A percentile compares a stretch with the other conserved stretches of the same genome.
phyloP scores from a whole-genome alignment of 2,329 filamentous ascomycete species.

The Cercospora zeina region DNA sequence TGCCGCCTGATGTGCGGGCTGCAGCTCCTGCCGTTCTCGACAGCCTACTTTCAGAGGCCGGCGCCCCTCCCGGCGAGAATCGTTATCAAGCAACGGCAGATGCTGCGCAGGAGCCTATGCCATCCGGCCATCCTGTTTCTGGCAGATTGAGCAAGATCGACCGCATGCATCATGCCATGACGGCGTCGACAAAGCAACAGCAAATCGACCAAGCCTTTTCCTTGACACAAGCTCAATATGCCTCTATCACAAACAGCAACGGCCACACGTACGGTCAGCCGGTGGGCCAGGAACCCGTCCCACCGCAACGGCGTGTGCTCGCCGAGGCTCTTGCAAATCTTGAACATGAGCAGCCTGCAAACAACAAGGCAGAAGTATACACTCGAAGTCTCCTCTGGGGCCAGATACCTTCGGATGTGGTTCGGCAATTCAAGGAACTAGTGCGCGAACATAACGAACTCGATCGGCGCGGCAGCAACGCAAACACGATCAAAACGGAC shows the following conservation, averaged over 20 bases:
- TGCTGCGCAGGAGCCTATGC: conserved; percentile 30
- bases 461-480: conserved; percentile 31
- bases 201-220: conserved; percentile 85
- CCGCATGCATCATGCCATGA: conserved; percentile 50
- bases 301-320: conserved; percentile 64
- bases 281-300: conserved; percentile 28
- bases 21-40: conserved; percentile 76
- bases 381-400: conserved; percentile 92
- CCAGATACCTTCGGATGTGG: conserved; percentile 86
- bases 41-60: conserved; percentile 56
- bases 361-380: conserved; percentile 76
- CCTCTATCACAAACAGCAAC: conserved; percentile 69
- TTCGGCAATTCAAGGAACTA: conserved; percentile 89
- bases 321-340: conserved; percentile 79
- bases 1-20: conserved; percentile 77
- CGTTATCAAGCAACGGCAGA: conserved; percentile 14
- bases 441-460: conserved; percentile 61
- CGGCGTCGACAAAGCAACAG: conserved; percentile 73
- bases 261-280: conserved; percentile 62
- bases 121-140: conserved; percentile 25
- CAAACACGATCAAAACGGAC: conserved; percentile 25
- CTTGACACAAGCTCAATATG: conserved; percentile 83
- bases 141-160: conserved; percentile 37
- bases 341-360: conserved; percentile 57
- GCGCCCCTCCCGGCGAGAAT: conserved; percentile 15